Evolutionary conservation across 495 filamentous ascomycete genomes (phyloP), one percentile per base, ranked within the genome.

Genomic region (Trichocladium uniseriatum): DNA sequence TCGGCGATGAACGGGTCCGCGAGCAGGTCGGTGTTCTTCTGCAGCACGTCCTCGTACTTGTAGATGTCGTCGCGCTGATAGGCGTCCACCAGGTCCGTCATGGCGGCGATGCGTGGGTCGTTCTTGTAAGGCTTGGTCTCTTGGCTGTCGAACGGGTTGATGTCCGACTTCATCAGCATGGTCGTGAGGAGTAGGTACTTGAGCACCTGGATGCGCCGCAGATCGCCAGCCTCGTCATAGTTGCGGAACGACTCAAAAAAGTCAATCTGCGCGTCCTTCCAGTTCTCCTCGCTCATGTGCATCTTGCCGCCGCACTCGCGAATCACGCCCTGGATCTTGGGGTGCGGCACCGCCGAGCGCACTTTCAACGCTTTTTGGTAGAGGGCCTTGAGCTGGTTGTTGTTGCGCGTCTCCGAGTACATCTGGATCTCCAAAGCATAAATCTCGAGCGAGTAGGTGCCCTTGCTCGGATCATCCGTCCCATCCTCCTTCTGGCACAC

Each of bases 251-350:
- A 91, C 66, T 98, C 94, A 64, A 95, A 96, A 69, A 98, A 98
- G 66, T 95, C 94, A 54, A 81, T 90, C 62, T 96, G 91, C 5
- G 92, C 92, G 49, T 89, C 86, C 66, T 94, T 87, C 92, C 92
- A 98, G 66, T 95, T 95, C 70, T 97, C 92, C 73, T 98, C 92
- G 60, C 87, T 94, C 94, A 98, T 96, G 68, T 98, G 90, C 92
- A 98, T 98, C 73, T 98, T 98, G 51, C 92, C 92, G 55, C 92
- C 94, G 65, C 92, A 97, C 68, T 98, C 92, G 43, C 94, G 85
- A 61, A 98, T 97, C 62, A 97, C 88, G 28, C 92, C 92, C 87
- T 97, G 96, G 60, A 98, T 94, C 71, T 94, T 95, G 43, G 92
- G 92, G 67, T 98, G 92, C 10, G 92, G 90, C 7, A 98, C 94